Evolutionary conservation across 305 asterid species (phyloP).

Genomic region (Fraxinus velutina): DNA sequence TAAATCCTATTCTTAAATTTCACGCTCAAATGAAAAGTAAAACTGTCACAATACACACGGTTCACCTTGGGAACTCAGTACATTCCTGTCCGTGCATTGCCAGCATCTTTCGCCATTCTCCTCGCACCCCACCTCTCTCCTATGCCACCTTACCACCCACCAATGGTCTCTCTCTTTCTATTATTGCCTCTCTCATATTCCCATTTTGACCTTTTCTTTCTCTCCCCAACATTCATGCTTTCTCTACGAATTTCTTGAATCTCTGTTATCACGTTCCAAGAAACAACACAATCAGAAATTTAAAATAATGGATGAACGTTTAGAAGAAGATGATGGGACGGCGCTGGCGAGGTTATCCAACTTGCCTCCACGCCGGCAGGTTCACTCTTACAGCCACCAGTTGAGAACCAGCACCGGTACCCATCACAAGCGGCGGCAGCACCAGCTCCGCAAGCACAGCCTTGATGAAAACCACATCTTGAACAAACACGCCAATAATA

Average conservation of each 20-base stretch:
- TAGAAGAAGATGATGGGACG: conserved; percentile 53
- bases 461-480: conserved; percentile 67
- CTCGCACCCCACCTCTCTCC: conserved; percentile 31
- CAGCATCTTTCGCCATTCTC: conserved; percentile 46
- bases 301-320: conserved; percentile 32
- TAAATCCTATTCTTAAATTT: background rate
- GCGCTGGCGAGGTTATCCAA: conserved; percentile 47
- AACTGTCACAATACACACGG: background rate
- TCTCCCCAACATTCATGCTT: background rate
- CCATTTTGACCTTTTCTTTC: conserved; percentile 25
- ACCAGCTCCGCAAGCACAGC: conserved; percentile 78
- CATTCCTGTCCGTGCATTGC: conserved; percentile 39
- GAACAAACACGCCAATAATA: conserved; percentile 26
- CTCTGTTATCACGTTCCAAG: background rate
- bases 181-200: conserved; percentile 14
- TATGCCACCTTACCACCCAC: conserved; percentile 21
- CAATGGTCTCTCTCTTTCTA: conserved; percentile 5
- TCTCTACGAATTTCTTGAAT: background rate
- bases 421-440: conserved; percentile 51
- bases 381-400: conserved; percentile 78
- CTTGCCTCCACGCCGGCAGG: conserved; percentile 58
- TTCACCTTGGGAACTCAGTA: conserved; percentile 13
- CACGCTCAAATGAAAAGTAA: background rate
- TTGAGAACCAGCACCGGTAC: conserved; percentile 70
- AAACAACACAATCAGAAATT: background rate